Percentiles rank a stretch among this genome's conserved stretches.
phyloP scores from a whole-genome alignment of 495 filamentous ascomycete species.

The Glarea lozoyensis region DNA sequence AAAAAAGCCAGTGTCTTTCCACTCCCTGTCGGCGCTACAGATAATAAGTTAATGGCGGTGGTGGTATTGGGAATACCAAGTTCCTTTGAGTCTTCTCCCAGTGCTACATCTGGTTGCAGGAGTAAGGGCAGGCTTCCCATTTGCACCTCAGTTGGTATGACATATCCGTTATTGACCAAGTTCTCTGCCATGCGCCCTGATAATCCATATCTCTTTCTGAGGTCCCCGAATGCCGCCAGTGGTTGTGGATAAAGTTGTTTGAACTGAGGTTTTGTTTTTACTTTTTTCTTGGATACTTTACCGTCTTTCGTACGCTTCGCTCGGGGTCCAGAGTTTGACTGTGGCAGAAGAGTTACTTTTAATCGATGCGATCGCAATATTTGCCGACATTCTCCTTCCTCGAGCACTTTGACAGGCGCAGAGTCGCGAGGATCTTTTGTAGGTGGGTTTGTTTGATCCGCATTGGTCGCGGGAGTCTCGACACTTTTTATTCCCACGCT shows the following conservation, averaged over 20 bases:
- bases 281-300: conserved; percentile 39
- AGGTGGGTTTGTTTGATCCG: conserved; percentile 9
- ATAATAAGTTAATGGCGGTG: conserved; percentile 58
- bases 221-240: conserved; percentile 64
- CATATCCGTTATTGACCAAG: conserved; percentile 73
- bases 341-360: conserved; percentile 65
- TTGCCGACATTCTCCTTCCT: conserved; percentile 60
- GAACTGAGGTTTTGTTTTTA: conserved; percentile 36
- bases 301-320: conserved; percentile 41
- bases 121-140: conserved; percentile 76
- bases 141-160: conserved; percentile 86
- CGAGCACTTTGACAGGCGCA: conserved; percentile 21
- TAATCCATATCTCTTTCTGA: conserved; percentile 60
- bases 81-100: conserved; percentile 23
- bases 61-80: conserved; percentile 18
- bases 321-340: conserved; percentile 30
- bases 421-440: background rate
- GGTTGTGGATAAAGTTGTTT: conserved; percentile 62
- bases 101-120: conserved; percentile 40
- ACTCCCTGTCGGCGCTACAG: conserved; percentile 88
- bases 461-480: conserved; percentile 3
- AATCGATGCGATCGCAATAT: conserved; percentile 77
- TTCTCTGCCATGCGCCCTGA: conserved; percentile 66
- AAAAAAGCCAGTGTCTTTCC: conserved; percentile 95
- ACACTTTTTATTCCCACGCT: conserved; percentile 18